These are phyloP conservation scores for Aspergillus campestris DNA, from an alignment of 495 filamentous ascomycete species.

Conservation along the genomic window DNA sequence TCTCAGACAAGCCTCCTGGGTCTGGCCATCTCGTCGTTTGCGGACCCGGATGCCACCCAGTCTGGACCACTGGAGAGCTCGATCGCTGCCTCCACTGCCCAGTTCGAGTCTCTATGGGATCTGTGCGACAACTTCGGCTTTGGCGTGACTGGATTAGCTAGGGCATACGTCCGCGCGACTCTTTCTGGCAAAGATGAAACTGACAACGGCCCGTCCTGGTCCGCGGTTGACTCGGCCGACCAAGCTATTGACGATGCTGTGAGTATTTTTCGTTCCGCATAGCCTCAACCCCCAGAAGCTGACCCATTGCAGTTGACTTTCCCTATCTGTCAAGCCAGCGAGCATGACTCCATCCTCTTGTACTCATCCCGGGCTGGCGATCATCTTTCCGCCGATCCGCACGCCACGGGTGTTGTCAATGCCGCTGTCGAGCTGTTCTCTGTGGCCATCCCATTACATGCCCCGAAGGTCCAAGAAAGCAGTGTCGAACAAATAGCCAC, in stretches of 20 bases:
- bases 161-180: conserved; percentile 62
- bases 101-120: conserved; percentile 92
- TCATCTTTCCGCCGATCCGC: conserved; percentile 60
- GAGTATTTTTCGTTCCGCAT: conserved; percentile 13
- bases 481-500: conserved; percentile 88
- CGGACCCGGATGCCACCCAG: conserved; percentile 81
- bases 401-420: conserved; percentile 88
- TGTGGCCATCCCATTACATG: conserved; percentile 78
- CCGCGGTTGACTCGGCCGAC: conserved; percentile 55
- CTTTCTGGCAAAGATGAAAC: conserved; percentile 63
- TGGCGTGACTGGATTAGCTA: conserved; percentile 77
- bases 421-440: conserved; percentile 88
- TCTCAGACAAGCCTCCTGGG: conserved; percentile 89
- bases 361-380: conserved; percentile 50
- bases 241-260: conserved; percentile 61
- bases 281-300: conserved; percentile 2
- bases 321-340: conserved; percentile 72
- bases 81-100: conserved; percentile 83
- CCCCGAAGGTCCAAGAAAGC: conserved; percentile 87
- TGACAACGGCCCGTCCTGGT: conserved; percentile 48
- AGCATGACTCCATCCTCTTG: conserved; percentile 81
- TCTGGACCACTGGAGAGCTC: conserved; percentile 81
- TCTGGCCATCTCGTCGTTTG: conserved; percentile 84
- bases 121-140: conserved; percentile 90
- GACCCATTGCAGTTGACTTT: conserved; percentile 42